Percentiles rank a stretch among this genome's conserved stretches.
These are phyloP conservation scores for Rhodotorula sp. DNA, from an alignment of 1,284 basidiomycete species.

Conservation along the genomic window DNA sequence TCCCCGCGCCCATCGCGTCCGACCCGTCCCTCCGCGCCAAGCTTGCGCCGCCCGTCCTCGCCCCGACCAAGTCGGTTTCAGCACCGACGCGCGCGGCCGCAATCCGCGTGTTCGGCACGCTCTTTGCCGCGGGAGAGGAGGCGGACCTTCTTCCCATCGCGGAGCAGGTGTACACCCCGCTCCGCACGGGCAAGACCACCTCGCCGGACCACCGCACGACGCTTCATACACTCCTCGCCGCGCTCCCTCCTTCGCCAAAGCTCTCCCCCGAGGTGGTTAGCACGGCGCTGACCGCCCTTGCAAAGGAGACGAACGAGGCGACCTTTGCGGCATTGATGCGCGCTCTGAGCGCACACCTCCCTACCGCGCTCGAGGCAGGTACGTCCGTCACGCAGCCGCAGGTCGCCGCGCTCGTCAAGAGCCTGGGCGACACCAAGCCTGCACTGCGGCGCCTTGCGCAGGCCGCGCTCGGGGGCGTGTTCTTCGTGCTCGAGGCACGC, in stretches of 20 bases:
- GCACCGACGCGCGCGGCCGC: conserved; percentile 63
- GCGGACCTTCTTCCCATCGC: conserved; percentile 53
- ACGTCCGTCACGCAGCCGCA: conserved; percentile 18
- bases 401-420: conserved; percentile 45
- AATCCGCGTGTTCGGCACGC: conserved; percentile 61
- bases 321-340: conserved; percentile 62
- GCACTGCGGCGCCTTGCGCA: conserved; percentile 60
- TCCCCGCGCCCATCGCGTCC: conserved; percentile 61
- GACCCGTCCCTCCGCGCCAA: conserved; percentile 60
- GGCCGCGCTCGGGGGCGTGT: conserved; percentile 58
- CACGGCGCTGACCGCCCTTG: conserved; percentile 62
- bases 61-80: conserved; percentile 76
- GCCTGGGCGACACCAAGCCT: conserved; percentile 56
- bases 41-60: conserved; percentile 66
- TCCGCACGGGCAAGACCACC: conserved; percentile 77
- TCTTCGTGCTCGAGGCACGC: conserved; percentile 53
- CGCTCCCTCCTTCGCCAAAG: conserved; percentile 56
- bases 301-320: conserved; percentile 73
- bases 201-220: conserved; percentile 82
- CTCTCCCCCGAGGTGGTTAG: conserved; percentile 55
- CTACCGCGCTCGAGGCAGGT: conserved; percentile 22
- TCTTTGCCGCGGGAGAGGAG: conserved; percentile 15
- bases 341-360: conserved; percentile 64
- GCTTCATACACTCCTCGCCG: conserved; percentile 73
- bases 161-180: conserved; percentile 69